Conservation (phyloP, 2,329 filamentous ascomycete species). For the Pestalotiopsis sp. region DNA sequence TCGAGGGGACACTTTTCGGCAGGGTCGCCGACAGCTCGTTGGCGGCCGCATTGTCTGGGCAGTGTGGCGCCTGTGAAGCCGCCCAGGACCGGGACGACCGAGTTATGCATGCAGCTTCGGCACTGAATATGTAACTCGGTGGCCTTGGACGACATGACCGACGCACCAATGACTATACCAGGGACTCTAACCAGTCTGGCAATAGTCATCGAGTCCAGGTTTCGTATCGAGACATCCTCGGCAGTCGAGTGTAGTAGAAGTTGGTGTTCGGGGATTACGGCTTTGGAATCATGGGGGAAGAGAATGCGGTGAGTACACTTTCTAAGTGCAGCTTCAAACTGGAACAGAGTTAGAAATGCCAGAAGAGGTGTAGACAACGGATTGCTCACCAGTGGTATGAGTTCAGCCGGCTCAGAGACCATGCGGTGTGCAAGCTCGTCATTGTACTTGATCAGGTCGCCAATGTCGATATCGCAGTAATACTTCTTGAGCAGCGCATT, state of each 20-base stretch:
- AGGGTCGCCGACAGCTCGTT: conserved; percentile 65
- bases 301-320: conserved; percentile 93
- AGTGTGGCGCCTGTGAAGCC: conserved; percentile 88
- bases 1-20: conserved; percentile 84
- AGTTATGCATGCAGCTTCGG: conserved; percentile 76
- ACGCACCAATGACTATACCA: conserved; percentile 96
- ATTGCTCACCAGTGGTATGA: conserved; percentile 79
- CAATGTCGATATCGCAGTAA: conserved; percentile 95
- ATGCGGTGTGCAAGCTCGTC: conserved; percentile 92
- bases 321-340: conserved; percentile 91
- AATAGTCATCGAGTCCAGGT: conserved; percentile 90
- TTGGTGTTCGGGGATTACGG: conserved; percentile 85
- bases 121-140: conserved; percentile 86
- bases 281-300: conserved; percentile 71
- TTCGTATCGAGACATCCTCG: conserved; percentile 88
- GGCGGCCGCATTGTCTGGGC: conserved; percentile 74
- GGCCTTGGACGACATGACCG: conserved; percentile 94
- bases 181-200: conserved; percentile 95
- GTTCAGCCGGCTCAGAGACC: conserved; percentile 85
- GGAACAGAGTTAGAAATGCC: conserved; percentile 2
- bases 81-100: conserved; percentile 73
- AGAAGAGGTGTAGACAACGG: neutral
- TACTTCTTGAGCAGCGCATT: conserved; percentile 94
- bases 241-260: conserved; percentile 92
- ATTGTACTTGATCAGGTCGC: conserved; percentile 93